These are phyloP conservation scores for Mallotus nudiflorus DNA, from an alignment of 345 rosid species.

Conservation along the genomic window DNA sequence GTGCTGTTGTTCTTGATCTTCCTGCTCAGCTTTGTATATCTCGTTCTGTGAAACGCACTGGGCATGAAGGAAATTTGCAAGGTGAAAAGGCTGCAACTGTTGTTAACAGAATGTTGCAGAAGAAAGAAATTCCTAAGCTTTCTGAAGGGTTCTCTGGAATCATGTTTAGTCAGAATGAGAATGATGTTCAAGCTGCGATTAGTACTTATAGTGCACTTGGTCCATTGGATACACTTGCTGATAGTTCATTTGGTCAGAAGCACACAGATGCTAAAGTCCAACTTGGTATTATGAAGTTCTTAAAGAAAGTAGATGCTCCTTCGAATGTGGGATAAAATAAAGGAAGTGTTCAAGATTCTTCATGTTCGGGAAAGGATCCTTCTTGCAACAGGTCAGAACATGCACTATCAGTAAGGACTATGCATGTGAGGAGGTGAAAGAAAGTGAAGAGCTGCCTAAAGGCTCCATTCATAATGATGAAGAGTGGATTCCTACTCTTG, in stretches of 20 bases:
- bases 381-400: slow-evolving; percentile 21
- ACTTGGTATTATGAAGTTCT: slow-evolving; percentile 84
- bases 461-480: slow-evolving; percentile 23
- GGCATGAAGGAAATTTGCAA: slow-evolving; percentile 90
- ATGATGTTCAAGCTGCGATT: slow-evolving; percentile 60
- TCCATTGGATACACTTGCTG: slow-evolving; percentile 55
- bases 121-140: slow-evolving; percentile 72
- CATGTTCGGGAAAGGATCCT: slow-evolving; percentile 21
- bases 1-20: slow-evolving; percentile 77
- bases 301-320: slow-evolving; percentile 62
- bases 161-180: slow-evolving; percentile 64
- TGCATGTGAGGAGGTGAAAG: slow-evolving; percentile 25
- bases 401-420: slow-evolving; percentile 11
- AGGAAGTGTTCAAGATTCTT: slow-evolving; percentile 24
- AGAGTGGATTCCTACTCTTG: slow-evolving; percentile 53
- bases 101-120: slow-evolving; percentile 85
- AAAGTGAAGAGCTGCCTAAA: slow-evolving; percentile 18
- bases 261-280: slow-evolving; percentile 60
- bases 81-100: slow-evolving; percentile 97
- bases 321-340: slow-evolving; percentile 36
- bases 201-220: slow-evolving; percentile 48
- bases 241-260: slow-evolving; percentile 73
- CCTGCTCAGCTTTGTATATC: slow-evolving; percentile 86
- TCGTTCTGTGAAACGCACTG: slow-evolving; percentile 70
- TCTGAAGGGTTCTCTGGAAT: slow-evolving; percentile 75